Evolutionary conservation across 345 rosid species (phyloP).

Genomic region (Litchi chinensis): DNA sequence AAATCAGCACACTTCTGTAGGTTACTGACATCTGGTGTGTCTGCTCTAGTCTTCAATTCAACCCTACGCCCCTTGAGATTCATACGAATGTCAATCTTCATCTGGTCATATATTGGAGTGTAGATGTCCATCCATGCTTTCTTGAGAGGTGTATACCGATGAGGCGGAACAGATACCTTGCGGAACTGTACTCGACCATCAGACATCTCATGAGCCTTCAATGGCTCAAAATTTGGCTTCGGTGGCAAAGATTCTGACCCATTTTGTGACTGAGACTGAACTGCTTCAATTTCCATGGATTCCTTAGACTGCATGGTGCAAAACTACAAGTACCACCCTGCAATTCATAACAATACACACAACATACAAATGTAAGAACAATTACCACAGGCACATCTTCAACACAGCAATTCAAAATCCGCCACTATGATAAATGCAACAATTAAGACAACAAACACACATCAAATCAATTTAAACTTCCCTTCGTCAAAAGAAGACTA

Average conservation of each 20-base stretch:
- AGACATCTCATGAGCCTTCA: conserved; percentile 85
- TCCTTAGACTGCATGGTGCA: conserved; percentile 15
- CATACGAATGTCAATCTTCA: conserved; percentile 88
- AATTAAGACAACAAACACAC: background rate
- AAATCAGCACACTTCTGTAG: conserved; percentile 89
- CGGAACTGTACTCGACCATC: conserved; percentile 73
- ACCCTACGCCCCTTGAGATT: conserved; percentile 80
- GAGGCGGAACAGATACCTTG: conserved; percentile 75
- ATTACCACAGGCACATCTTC: background rate
- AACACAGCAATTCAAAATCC: background rate
- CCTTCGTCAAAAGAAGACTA: background rate
- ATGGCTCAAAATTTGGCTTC: conserved; percentile 65
- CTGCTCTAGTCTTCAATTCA: conserved; percentile 65
- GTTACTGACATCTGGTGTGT: conserved; percentile 70
- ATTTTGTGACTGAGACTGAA: conserved; percentile 14
- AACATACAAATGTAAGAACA: background rate
- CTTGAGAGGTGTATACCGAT: conserved; percentile 77
- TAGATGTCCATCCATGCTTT: conserved; percentile 85
- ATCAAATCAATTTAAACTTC: background rate
- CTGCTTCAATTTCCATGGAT: conserved; percentile 56
- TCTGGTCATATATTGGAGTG: conserved; percentile 69
- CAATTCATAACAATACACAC: background rate
- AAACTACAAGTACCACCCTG: background rate
- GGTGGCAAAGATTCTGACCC: conserved; percentile 35
- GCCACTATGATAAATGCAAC: background rate